Evolutionary conservation across 2,329 filamentous ascomycete species (phyloP).

Genomic region (Colletotrichum tropicicola): DNA sequence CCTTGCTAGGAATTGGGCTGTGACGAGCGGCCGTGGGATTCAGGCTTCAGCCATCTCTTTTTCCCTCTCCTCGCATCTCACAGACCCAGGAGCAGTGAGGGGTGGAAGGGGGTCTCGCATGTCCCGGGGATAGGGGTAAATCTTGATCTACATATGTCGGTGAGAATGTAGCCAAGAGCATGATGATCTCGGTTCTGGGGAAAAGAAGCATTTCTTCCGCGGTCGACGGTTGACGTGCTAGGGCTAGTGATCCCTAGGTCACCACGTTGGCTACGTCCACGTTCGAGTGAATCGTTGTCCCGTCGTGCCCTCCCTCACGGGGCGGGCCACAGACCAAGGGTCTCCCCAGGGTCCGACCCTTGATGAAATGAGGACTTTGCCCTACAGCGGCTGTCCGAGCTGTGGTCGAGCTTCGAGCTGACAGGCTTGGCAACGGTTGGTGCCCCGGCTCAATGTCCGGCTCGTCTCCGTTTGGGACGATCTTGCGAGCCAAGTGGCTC

Average conservation of each 20-base stretch:
- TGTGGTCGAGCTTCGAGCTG: neutral
- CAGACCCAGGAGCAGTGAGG: neutral
- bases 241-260: neutral
- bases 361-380: neutral
- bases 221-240: neutral
- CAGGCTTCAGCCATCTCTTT: neutral
- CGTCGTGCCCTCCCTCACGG: too few relatives aligned
- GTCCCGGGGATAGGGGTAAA: neutral
- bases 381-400: neutral
- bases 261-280: neutral
- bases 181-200: neutral
- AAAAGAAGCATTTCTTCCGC: slow-evolving; percentile 1
- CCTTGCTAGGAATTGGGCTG: neutral
- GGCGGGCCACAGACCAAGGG: neutral
- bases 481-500: neutral
- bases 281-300: neutral
- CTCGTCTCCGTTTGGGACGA: neutral
- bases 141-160: slow-evolving; percentile 2
- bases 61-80: neutral
- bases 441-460: neutral
- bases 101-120: neutral
- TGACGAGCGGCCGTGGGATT: neutral
- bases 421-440: neutral
- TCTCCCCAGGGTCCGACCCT: too few relatives aligned
- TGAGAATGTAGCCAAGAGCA: neutral